phyloP scores from a whole-genome alignment of 2,329 filamentous ascomycete genomes.

The Colletotrichum sp. region DNA sequence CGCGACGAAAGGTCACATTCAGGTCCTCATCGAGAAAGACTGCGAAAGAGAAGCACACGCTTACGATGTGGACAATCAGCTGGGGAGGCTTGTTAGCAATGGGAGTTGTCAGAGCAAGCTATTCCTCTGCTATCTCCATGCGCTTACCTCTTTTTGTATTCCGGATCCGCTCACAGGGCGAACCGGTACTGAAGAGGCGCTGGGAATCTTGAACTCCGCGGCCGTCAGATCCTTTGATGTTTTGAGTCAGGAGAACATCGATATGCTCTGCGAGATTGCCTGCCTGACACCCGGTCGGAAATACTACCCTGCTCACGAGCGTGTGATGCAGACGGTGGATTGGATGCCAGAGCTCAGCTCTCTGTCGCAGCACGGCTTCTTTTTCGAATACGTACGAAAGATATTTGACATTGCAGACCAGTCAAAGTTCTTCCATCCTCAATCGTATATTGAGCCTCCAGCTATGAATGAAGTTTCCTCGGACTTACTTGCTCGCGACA shows the following conservation, averaged over 20 bases:
- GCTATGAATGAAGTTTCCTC: not conserved
- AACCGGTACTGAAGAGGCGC: constrained; percentile 60
- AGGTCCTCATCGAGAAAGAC: constrained; percentile 35
- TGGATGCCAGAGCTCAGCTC: constrained; percentile 46
- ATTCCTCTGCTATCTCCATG: constrained; percentile 55
- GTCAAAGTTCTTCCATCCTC: not conserved
- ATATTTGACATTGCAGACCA: constrained; percentile 35
- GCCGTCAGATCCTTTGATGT: constrained; percentile 50
- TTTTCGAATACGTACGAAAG: constrained; percentile 34
- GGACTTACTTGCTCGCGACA: constrained; percentile 23
- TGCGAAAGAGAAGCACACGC: not conserved
- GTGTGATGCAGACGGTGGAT: constrained; percentile 49
- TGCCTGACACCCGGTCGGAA: constrained; percentile 42
- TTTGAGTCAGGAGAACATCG: constrained; percentile 38
- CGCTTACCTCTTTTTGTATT: constrained; percentile 55
- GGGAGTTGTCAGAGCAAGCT: constrained; percentile 57
- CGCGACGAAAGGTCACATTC: constrained; percentile 30
- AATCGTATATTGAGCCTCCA: not conserved
- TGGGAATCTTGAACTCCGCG: constrained; percentile 52
- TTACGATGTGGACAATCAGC: constrained; percentile 47
- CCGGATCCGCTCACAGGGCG: constrained; percentile 50
- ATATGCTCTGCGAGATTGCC: constrained; percentile 41
- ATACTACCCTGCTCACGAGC: constrained; percentile 47
- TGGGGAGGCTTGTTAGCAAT: constrained; percentile 56
- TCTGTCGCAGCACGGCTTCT: constrained; percentile 49